Conservation (phyloP, 2,329 filamentous ascomycete genomes). For the Cladosporium sp. region DNA sequence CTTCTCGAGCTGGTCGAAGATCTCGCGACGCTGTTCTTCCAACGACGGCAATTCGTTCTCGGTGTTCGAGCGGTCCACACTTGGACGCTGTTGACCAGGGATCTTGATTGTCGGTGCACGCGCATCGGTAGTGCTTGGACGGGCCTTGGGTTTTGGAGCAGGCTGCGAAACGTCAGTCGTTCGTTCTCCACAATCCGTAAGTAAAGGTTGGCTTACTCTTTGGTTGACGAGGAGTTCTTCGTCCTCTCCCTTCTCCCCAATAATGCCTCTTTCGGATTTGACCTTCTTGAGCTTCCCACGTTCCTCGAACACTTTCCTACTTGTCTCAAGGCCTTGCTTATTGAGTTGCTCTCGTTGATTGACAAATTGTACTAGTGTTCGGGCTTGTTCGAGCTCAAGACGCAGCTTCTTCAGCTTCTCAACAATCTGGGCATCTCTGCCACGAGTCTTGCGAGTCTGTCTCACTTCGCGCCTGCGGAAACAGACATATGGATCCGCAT, state of each 20-base stretch:
- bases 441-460: constrained; percentile 89
- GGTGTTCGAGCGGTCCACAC: constrained; percentile 64
- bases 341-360: constrained; percentile 76
- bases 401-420: constrained; percentile 92
- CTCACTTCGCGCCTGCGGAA: constrained; percentile 93
- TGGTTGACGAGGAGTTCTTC: constrained; percentile 87
- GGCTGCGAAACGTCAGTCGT: constrained; percentile 30
- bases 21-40: constrained; percentile 73
- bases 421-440: constrained; percentile 86
- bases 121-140: constrained; percentile 56
- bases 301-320: constrained; percentile 77
- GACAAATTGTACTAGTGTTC: constrained; percentile 72
- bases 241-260: constrained; percentile 79
- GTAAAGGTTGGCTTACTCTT: constrained; percentile 58
- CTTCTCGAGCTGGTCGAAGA: constrained; percentile 71
- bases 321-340: constrained; percentile 69
- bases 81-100: constrained; percentile 30
- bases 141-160: constrained; percentile 50
- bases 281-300: constrained; percentile 77
- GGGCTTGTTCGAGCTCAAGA: constrained; percentile 83
- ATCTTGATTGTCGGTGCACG: constrained; percentile 54
- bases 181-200: background rate
- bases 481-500: constrained; percentile 95
- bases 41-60: constrained; percentile 77
- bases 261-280: constrained; percentile 80